A percentile compares a stretch with the other conserved stretches of the same genome.
Evolutionary conservation across 2,329 filamentous ascomycete genomes (phyloP).

Genomic region (Phyllachora maydis): DNA sequence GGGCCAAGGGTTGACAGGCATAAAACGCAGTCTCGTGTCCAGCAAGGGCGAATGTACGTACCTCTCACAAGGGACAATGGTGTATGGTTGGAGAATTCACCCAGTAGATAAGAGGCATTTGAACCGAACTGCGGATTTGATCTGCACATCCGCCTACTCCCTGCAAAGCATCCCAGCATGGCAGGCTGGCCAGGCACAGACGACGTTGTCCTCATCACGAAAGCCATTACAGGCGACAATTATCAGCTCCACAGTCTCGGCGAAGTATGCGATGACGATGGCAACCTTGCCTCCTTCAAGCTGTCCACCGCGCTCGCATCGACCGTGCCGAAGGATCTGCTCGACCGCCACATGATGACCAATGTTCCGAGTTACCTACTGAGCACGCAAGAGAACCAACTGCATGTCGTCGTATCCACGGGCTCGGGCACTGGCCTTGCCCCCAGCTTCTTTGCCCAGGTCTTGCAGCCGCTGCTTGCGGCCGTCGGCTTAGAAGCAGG

Average conservation of each 20-base stretch:
- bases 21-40: too few species aligned
- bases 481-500: slow-evolving; percentile 16
- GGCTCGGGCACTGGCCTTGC: slow-evolving; percentile 42
- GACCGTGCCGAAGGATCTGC: slow-evolving; percentile 14
- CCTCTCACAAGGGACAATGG: too few species aligned
- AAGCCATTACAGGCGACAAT: too few species aligned
- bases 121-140: too few species aligned
- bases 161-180: too few species aligned
- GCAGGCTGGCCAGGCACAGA: too few species aligned
- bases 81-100: too few species aligned
- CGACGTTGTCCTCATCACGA: slow-evolving; percentile 8
- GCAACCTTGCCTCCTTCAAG: slow-evolving; percentile 3
- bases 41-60: too few species aligned
- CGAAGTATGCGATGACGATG: slow-evolving; percentile 1
- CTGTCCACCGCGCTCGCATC: slow-evolving; percentile 6
- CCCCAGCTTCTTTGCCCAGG: slow-evolving; percentile 27
- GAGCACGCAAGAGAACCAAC: slow-evolving; percentile 8
- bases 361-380: slow-evolving; percentile 9
- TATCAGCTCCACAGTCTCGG: too few species aligned
- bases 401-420: slow-evolving; percentile 49
- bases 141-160: too few species aligned
- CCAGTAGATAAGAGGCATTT: too few species aligned
- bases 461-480: slow-evolving; percentile 33
- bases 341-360: slow-evolving; percentile 14
- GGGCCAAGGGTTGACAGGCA: slow-evolving; percentile 29